Evolutionary conservation across 2,329 filamentous ascomycete genomes (phyloP).

Genomic region (Sporothrix inflata): DNA sequence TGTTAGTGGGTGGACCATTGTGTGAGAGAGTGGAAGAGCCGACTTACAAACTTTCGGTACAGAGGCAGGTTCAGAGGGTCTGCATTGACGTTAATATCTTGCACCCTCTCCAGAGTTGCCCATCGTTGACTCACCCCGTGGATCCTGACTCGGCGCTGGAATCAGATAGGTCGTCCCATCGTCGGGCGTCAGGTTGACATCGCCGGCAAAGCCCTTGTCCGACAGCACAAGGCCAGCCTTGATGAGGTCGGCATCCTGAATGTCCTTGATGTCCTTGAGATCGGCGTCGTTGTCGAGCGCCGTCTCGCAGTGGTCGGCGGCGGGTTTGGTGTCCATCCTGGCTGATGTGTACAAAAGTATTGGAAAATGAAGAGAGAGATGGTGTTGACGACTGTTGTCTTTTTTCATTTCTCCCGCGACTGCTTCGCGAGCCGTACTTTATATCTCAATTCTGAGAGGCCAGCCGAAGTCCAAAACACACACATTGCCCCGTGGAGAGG

Average conservation of each 20-base stretch:
- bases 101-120: no score
- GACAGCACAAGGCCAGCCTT: neutral
- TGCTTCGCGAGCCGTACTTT: neutral
- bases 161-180: constrained; percentile 7
- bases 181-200: neutral
- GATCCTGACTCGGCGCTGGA: constrained; percentile 12
- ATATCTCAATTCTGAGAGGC: neutral
- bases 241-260: neutral
- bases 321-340: constrained; percentile 1
- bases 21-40: neutral
- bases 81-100: no score
- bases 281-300: constrained; percentile 1
- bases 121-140: neutral
- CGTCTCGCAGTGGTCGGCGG: neutral
- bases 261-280: neutral
- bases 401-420: neutral
- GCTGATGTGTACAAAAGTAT: neutral
- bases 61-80: constrained; percentile 9
- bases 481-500: no score
- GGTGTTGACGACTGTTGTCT: neutral
- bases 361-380: neutral
- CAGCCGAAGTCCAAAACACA: no score
- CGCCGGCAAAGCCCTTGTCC: neutral
- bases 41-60: neutral
- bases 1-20: neutral